Evolutionary conservation across 768 basidiomycete species (phyloP).

Genomic region (Trametes maxima): DNA sequence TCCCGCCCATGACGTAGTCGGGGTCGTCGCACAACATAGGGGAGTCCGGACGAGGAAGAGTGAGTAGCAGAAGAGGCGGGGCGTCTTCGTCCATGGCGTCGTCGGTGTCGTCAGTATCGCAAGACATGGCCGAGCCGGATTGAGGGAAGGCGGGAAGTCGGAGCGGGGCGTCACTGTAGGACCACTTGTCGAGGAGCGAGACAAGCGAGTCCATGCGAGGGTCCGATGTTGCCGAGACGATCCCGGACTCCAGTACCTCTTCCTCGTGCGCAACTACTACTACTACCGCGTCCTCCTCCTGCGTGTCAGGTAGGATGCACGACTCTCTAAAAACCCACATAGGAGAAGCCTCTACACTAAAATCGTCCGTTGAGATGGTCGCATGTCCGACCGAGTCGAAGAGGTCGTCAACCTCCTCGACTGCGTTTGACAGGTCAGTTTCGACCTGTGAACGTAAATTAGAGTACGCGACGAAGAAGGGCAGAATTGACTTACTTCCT

Average conservation of each 20-base stretch:
- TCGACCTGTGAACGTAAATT: background rate
- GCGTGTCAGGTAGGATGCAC: background rate
- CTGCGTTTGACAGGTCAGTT: background rate
- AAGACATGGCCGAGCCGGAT: background rate
- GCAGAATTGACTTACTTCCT: background rate
- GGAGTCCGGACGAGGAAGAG: too few relatives aligned
- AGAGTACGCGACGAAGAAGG: too few relatives aligned
- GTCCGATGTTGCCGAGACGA: background rate
- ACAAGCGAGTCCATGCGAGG: background rate
- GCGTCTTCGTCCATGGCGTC: background rate
- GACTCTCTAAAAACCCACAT: background rate
- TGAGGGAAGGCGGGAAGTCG: background rate
- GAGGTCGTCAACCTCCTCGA: background rate
- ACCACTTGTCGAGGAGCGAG: background rate
- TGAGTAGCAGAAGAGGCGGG: too few relatives aligned
- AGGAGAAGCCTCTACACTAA: background rate
- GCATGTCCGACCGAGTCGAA: background rate
- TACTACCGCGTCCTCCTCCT: background rate
- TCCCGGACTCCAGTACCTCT: background rate
- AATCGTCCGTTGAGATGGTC: background rate
- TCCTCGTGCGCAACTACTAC: background rate
- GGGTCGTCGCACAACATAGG: too few relatives aligned
- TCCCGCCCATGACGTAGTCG: too few relatives aligned
- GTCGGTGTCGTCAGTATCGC: background rate
- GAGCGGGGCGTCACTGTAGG: background rate